Evolutionary conservation across 2,329 filamentous ascomycete genomes (phyloP).

Genomic region (Tolypocladium guangdongense): DNA sequence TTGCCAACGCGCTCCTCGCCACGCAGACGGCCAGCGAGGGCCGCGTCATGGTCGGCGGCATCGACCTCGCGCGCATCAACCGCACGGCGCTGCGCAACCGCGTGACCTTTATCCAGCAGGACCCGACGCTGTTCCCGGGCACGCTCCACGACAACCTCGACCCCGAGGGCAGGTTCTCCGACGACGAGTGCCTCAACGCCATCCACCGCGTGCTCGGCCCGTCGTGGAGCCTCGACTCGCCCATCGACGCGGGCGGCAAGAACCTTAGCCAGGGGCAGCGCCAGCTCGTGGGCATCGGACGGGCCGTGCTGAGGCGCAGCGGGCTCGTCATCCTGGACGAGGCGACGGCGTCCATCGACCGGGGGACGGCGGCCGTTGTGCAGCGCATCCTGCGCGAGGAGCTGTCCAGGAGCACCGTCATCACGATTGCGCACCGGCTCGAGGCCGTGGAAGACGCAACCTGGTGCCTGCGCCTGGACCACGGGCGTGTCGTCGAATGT

Average conservation of each 20-base stretch:
- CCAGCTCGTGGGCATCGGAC: constrained; percentile 49
- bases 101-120: constrained; percentile 53
- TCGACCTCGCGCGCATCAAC: constrained; percentile 42
- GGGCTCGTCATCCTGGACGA: constrained; percentile 54
- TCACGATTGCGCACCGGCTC: constrained; percentile 55
- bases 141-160: constrained; percentile 56
- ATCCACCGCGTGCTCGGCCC: constrained; percentile 49
- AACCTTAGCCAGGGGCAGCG: constrained; percentile 53
- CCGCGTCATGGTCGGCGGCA: constrained; percentile 39
- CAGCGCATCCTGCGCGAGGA: constrained; percentile 47
- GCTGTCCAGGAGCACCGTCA: constrained; percentile 45
- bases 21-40: constrained; percentile 42
- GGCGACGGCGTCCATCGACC: constrained; percentile 53
- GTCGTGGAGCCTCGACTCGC: constrained; percentile 35
- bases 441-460: constrained; percentile 50
- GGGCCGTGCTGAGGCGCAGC: constrained; percentile 48
- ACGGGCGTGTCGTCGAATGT: constrained; percentile 37
- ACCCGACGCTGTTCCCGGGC: constrained; percentile 50
- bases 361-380: constrained; percentile 44
- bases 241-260: constrained; percentile 47
- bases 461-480: constrained; percentile 42
- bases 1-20: constrained; percentile 47
- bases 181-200: constrained; percentile 36
- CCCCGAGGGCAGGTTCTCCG: constrained; percentile 47
- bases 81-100: constrained; percentile 45